phyloP scores from a whole-genome alignment of 139 green algal genomes.

The Gonium pectorale region DNA sequence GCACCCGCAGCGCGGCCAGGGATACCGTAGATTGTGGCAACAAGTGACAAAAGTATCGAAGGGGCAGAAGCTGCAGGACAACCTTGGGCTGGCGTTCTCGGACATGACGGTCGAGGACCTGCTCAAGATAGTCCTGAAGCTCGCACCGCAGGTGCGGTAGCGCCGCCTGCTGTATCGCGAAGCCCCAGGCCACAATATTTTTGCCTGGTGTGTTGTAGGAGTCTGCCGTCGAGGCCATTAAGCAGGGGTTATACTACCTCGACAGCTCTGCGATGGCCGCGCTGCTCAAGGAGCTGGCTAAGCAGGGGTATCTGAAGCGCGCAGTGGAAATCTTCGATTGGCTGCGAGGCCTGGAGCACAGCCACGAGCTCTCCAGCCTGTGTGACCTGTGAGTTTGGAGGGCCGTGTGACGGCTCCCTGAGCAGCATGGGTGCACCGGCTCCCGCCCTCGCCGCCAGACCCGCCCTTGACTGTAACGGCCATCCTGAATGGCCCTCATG shows the following conservation, averaged over 20 bases:
- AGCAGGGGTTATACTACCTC: conserved; percentile 79
- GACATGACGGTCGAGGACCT: conserved; percentile 71
- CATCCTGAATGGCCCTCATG: no score
- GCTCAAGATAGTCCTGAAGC: conserved; percentile 56
- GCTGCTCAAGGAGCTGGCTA: conserved; percentile 89
- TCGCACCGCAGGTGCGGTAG: conserved; percentile 45
- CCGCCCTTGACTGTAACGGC: no score
- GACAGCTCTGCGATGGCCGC: conserved; percentile 81
- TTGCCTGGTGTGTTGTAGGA: no score
- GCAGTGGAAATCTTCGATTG: conserved; percentile 89
- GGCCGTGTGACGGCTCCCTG: no score
- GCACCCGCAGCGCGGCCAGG: conserved; percentile 54
- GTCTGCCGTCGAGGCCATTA: conserved; percentile 56
- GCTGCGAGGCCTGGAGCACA: conserved; percentile 70
- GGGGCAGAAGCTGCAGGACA: conserved; percentile 58
- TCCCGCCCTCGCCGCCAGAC: no score
- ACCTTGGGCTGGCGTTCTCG: conserved; percentile 39
- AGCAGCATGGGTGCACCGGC: no score
- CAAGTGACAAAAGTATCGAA: conserved; percentile 67
- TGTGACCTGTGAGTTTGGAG: conserved; percentile 81
- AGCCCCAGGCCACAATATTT: no score
- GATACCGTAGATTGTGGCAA: conserved; percentile 86
- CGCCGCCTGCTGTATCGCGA: no score
- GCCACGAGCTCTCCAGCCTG: conserved; percentile 73
- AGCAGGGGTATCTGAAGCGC: conserved; percentile 65